Conservation (phyloP, 1,139 yeast genomes). For the Blastobotrys malaysiensis region DNA sequence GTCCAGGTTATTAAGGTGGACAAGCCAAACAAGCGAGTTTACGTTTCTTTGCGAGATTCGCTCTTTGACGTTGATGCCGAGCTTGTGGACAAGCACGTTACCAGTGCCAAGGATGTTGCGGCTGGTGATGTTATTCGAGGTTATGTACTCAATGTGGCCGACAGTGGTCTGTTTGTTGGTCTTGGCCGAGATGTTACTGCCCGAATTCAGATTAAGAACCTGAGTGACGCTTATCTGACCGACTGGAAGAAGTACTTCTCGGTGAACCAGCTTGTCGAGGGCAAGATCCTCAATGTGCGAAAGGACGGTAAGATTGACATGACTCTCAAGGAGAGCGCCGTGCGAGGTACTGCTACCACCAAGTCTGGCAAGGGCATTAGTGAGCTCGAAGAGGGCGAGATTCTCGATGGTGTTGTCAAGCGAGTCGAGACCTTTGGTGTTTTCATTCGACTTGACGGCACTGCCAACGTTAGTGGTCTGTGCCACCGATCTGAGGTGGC, state of each 20-base stretch:
- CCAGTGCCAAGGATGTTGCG: constrained; percentile 49
- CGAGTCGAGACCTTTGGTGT: constrained; percentile 86
- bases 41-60: constrained; percentile 56
- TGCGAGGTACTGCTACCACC: constrained; percentile 58
- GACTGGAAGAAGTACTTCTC: constrained; percentile 82
- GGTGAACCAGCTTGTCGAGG: constrained; percentile 68
- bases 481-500: constrained; percentile 86
- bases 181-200: constrained; percentile 71
- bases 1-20: constrained; percentile 59
- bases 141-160: constrained; percentile 66
- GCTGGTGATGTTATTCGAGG: constrained; percentile 76
- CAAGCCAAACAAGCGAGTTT: constrained; percentile 49
- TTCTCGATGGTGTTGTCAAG: constrained; percentile 68
- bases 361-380: constrained; percentile 36
- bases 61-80: constrained; percentile 27
- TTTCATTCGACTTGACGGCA: constrained; percentile 73
- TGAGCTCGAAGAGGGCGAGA: constrained; percentile 64
- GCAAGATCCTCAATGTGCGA: constrained; percentile 62
- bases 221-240: constrained; percentile 73
- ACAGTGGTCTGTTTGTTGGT: constrained; percentile 74
- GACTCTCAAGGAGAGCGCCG: constrained; percentile 78
- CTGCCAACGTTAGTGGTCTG: constrained; percentile 72
- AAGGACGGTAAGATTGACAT: constrained; percentile 59
- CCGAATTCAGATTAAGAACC: constrained; percentile 72
- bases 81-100: constrained; percentile 51